These are phyloP conservation scores for Neostapfia colusana DNA, from an alignment of 176 grass and related monocot species.

Conservation along the genomic window DNA sequence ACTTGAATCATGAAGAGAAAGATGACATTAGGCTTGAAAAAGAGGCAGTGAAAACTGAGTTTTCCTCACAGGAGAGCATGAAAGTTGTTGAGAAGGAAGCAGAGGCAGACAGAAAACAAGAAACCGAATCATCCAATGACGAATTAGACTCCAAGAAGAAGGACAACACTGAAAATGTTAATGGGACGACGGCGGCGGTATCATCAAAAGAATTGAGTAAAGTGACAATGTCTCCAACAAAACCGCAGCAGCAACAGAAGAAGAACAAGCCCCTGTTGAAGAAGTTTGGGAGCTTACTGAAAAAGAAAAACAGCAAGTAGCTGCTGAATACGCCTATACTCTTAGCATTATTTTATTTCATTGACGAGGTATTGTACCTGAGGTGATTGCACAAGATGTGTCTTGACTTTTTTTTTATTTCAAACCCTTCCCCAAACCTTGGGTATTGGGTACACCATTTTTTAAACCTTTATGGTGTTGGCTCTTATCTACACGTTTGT, in stretches of 20 bases:
- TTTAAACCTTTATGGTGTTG: conserved; percentile 38
- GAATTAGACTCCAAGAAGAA: conserved; percentile 58
- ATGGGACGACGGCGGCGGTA: conserved; percentile 34
- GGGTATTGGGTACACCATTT: too few species aligned
- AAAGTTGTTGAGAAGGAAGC: conserved; percentile 47
- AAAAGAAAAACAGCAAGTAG: conserved; percentile 94
- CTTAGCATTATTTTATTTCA: conserved; percentile 47
- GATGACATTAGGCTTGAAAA: conserved; percentile 35
- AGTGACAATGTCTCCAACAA: conserved; percentile 47
- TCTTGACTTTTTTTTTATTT: conserved; percentile 19
- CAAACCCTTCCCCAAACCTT: too few species aligned
- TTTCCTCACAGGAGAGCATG: conserved; percentile 16
- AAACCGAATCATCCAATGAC: conserved; percentile 41
- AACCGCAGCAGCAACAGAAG: conserved; percentile 63
- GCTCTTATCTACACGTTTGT: conserved; percentile 46
- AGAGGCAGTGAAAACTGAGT: conserved; percentile 32
- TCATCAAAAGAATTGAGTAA: conserved; percentile 43
- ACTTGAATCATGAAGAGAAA: conserved; percentile 44
- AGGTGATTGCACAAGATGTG: conserved; percentile 57
- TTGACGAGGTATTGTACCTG: conserved; percentile 60
- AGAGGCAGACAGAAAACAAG: conserved; percentile 41
- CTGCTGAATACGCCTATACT: conserved; percentile 32
- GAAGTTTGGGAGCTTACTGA: conserved; percentile 86
- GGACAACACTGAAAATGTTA: conserved; percentile 43
- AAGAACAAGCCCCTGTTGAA: conserved; percentile 80